phyloP scores from a whole-genome alignment of 2,329 filamentous ascomycete species.

The Pleomassaria siparia region DNA sequence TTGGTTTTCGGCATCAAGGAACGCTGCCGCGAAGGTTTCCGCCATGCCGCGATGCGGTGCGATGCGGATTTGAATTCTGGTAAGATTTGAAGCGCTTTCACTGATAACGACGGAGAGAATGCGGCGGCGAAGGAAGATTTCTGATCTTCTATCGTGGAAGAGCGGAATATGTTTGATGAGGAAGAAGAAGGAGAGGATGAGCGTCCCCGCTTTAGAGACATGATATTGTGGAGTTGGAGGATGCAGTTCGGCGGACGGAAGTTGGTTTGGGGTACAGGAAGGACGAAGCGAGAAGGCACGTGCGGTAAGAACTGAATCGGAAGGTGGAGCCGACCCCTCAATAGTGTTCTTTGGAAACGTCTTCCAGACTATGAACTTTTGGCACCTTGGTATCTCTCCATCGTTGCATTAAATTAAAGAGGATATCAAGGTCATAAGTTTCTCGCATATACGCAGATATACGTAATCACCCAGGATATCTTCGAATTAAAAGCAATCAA shows the following conservation, averaged over 20 bases:
- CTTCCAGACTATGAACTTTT: no score
- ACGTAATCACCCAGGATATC: no score
- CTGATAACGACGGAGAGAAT: slow-evolving; percentile 50
- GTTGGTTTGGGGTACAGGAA: slow-evolving; percentile 1
- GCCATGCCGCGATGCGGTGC: slow-evolving; percentile 56
- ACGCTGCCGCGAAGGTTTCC: slow-evolving; percentile 50
- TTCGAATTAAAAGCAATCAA: no score
- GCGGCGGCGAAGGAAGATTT: slow-evolving; percentile 54
- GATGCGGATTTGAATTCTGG: slow-evolving; percentile 49
- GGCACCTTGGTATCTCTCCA: not conserved
- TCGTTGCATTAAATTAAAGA: not conserved
- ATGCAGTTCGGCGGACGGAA: not conserved
- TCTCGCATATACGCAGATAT: no score
- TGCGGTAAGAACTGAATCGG: not conserved
- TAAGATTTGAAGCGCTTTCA: slow-evolving; percentile 46
- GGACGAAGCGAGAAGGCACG: slow-evolving; percentile 24
- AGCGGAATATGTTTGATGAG: slow-evolving; percentile 45
- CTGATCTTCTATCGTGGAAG: slow-evolving; percentile 51
- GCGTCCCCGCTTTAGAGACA: slow-evolving; percentile 36
- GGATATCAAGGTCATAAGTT: no score
- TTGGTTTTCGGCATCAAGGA: slow-evolving; percentile 42
- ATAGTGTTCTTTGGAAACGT: not conserved
- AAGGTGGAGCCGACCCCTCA: not conserved
- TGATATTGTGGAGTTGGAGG: slow-evolving; percentile 10
- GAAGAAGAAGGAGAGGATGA: slow-evolving; percentile 15